Conservation (phyloP, 331 rosid species). For the Erythrophleum ivorense region DNA sequence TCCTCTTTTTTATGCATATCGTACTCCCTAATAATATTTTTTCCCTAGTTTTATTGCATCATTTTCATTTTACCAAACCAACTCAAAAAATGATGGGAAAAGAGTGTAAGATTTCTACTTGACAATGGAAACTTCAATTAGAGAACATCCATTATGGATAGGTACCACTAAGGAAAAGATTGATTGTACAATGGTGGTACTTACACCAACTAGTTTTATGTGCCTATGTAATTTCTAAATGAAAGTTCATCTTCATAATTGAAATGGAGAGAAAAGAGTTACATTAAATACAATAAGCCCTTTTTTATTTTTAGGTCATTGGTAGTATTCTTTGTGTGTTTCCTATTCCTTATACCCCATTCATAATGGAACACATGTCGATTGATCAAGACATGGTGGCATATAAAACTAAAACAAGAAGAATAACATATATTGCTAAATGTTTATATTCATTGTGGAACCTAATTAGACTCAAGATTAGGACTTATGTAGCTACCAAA, state of each 20-base stretch:
- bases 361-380: neutral
- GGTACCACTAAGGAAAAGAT: slow-evolving; percentile 65
- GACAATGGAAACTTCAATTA: slow-evolving; percentile 55
- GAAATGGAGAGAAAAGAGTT: slow-evolving; percentile 17
- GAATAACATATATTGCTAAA: neutral
- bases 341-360: neutral
- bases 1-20: slow-evolving; percentile 26
- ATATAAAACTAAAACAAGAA: neutral
- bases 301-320: slow-evolving; percentile 18
- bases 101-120: slow-evolving; percentile 55
- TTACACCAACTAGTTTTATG: neutral
- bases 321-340: slow-evolving; percentile 8
- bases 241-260: slow-evolving; percentile 7
- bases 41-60: slow-evolving; percentile 58
- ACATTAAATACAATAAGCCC: neutral
- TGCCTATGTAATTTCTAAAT: slow-evolving; percentile 1
- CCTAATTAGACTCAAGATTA: neutral
- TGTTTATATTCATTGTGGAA: neutral
- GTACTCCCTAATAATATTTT: neutral
- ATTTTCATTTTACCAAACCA: slow-evolving; percentile 51
- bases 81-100: slow-evolving; percentile 53
- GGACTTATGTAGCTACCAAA: slow-evolving; percentile 6
- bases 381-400: slow-evolving; percentile 4
- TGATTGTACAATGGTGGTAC: slow-evolving; percentile 71
- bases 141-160: slow-evolving; percentile 73